These are phyloP conservation scores for Cladosporium sp. DNA, from an alignment of 2,329 filamentous ascomycete genomes.

Conservation along the genomic window DNA sequence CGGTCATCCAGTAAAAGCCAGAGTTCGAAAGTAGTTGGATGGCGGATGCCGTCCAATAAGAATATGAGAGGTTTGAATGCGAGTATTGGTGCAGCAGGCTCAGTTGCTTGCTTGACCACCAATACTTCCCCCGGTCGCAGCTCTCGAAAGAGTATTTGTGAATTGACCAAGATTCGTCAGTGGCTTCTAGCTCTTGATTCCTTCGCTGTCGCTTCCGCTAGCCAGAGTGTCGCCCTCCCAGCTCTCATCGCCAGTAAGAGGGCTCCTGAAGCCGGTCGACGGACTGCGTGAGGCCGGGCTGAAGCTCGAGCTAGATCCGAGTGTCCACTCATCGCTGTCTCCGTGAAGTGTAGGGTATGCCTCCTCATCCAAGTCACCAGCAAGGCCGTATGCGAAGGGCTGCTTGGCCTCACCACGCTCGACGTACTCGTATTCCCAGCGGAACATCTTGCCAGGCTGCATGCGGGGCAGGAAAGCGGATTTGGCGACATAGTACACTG, in stretches of 20 bases:
- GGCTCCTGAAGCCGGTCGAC: constrained; percentile 47
- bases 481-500: constrained; percentile 80
- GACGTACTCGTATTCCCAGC: constrained; percentile 95
- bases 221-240: constrained; percentile 61
- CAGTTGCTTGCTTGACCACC: neutral
- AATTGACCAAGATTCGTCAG: constrained; percentile 3
- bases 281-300: constrained; percentile 65
- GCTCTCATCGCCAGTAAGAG: constrained; percentile 57
- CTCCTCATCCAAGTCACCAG: constrained; percentile 54
- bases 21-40: neutral
- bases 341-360: constrained; percentile 45
- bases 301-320: constrained; percentile 77
- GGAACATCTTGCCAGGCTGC: constrained; percentile 79
- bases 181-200: constrained; percentile 21
- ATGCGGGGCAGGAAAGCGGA: constrained; percentile 77
- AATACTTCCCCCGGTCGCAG: neutral
- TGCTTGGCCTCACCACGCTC: constrained; percentile 69
- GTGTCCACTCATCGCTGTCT: constrained; percentile 86
- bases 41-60: neutral
- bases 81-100: neutral
- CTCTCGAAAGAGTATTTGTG: neutral
- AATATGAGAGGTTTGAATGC: neutral
- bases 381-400: constrained; percentile 55
- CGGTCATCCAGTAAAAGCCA: neutral
- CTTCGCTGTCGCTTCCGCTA: constrained; percentile 44